Base-by-base conservation (phyloP, 495 filamentous ascomycete genomes). In the Penicillium dipodomyicola region DNA sequence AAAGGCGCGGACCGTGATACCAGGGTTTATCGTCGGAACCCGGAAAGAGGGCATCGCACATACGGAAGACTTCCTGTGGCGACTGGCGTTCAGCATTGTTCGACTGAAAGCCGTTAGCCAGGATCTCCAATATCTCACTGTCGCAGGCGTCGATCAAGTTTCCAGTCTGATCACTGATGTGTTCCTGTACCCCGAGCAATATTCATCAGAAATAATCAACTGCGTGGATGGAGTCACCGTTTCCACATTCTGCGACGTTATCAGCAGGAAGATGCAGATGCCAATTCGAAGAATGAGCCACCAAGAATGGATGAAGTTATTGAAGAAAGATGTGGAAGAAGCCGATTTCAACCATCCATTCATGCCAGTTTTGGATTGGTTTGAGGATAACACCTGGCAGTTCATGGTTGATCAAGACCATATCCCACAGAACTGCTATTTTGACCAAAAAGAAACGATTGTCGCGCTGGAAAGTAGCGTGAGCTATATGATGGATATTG, bases 21-120 rank as follows among this genome's bases (percentile, higher is more conserved):
- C 29, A 30, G 29, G 29, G 9, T 30, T 30, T 30, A 30, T 30
- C 10, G 29, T 30, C 9, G 29, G 29, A 3, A 30, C 29, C 2
- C 29, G 10, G 29, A 30, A 30, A 30, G 9, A 30, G 29, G 29
- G 29, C 9, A 11, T 30, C 29, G 29, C 29, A 11, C 29, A 30
- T 30, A 30, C 29, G 3, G 29, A 30, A 30, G 29, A 30, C 9
- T 30, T 10, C 29, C 29, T 30, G 29, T 30, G 29, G 29, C 29
- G 29, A 30, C 29, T 30, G 29, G 71, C 68, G 3, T 74, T 71
- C 27, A 37, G 33, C 14, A 37, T 37, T 37, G 33, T 37, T 37
- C 33, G 57, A 60, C 22, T 71, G 72, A 41, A 66, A 61, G 61
- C 15, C 20, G 25, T n/a, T 19, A 53, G 49, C 20, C 25, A 25